Evolutionary conservation across 2,329 filamentous ascomycete species (phyloP).

Genomic region (Stachybotrys chlorohalonatus): DNA sequence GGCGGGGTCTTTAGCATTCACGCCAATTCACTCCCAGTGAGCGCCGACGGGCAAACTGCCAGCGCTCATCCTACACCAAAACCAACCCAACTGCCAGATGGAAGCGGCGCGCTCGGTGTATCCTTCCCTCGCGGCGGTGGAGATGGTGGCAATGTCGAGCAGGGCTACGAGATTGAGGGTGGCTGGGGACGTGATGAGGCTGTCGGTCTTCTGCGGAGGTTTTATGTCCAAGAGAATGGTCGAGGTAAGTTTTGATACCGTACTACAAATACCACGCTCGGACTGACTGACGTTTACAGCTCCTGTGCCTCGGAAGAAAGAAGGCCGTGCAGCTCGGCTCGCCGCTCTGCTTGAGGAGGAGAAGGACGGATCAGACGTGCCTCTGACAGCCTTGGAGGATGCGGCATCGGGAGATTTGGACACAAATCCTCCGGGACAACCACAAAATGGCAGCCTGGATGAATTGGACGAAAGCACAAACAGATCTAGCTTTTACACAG

Average conservation of each 20-base stretch:
- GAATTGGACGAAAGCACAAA: neutral
- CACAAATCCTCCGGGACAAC: neutral
- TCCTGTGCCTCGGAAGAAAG: slow-evolving; percentile 44
- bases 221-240: slow-evolving; percentile 97
- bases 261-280: too few species aligned
- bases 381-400: neutral
- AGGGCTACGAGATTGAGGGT: slow-evolving; percentile 72
- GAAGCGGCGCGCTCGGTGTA: slow-evolving; percentile 24
- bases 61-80: slow-evolving; percentile 28
- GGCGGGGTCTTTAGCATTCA: slow-evolving; percentile 89
- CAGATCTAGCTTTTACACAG: neutral
- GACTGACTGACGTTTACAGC: slow-evolving; percentile 17
- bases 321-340: slow-evolving; percentile 43
- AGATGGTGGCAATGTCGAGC: slow-evolving; percentile 63
- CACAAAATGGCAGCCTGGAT: neutral
- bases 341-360: slow-evolving; percentile 42
- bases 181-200: slow-evolving; percentile 88
- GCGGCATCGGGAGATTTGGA: neutral
- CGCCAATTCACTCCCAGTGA: slow-evolving; percentile 41
- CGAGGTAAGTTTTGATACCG: slow-evolving; percentile 49
- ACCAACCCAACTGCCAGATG: slow-evolving; percentile 25
- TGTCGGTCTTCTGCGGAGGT: slow-evolving; percentile 82
- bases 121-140: slow-evolving; percentile 30
- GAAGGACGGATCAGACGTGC: slow-evolving; percentile 18
- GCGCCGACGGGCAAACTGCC: slow-evolving; percentile 26